These are phyloP conservation scores for Metschnikowia aberdeeniae DNA, from an alignment of 805 yeast species.

Conservation along the genomic window DNA sequence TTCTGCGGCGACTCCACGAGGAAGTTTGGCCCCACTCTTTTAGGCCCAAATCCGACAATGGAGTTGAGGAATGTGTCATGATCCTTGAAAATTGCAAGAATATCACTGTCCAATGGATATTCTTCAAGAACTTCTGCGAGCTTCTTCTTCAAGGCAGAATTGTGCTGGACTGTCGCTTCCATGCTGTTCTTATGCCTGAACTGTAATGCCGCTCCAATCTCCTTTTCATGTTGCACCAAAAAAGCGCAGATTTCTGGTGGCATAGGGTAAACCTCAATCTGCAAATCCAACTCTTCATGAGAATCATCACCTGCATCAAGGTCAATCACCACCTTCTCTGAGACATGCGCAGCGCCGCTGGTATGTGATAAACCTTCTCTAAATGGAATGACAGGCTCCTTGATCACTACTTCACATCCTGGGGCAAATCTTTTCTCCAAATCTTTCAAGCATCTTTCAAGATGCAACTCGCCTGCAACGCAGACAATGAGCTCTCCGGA, in stretches of 20 bases:
- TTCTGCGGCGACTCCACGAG: conserved; percentile 50
- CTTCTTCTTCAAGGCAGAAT: conserved; percentile 11
- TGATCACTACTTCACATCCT: conserved; percentile 77
- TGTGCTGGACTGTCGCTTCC: conserved; percentile 15
- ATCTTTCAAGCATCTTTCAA: conserved; percentile 92
- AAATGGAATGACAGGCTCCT: conserved; percentile 93
- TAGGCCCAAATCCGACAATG: conserved; percentile 73
- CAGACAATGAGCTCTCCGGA: conserved; percentile 91
- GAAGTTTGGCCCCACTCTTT: conserved; percentile 69
- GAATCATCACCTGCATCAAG: conserved; percentile 13
- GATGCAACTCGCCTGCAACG: conserved; percentile 94
- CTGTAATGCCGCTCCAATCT: conserved; percentile 35
- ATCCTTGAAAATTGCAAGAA: conserved; percentile 17
- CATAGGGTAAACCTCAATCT: conserved; percentile 57
- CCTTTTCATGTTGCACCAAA: conserved; percentile 43
- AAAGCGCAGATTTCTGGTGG: conserved; percentile 48
- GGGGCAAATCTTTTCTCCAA: conserved; percentile 82
- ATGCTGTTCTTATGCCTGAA: conserved; percentile 14
- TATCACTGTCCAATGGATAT: conserved; percentile 14
- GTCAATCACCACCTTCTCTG: conserved; percentile 15
- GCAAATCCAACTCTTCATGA: conserved; percentile 35
- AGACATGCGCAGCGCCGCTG: conserved; percentile 12
- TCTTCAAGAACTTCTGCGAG: conserved; percentile 12
- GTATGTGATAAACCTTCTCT: conserved; percentile 74
- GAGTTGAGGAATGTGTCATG: conserved; percentile 22